Percentiles rank a stretch among this genome's conserved stretches.
These are phyloP conservation scores for Candida khao-thaluensis DNA, from an alignment of 805 yeast genomes.

Conservation along the genomic window DNA sequence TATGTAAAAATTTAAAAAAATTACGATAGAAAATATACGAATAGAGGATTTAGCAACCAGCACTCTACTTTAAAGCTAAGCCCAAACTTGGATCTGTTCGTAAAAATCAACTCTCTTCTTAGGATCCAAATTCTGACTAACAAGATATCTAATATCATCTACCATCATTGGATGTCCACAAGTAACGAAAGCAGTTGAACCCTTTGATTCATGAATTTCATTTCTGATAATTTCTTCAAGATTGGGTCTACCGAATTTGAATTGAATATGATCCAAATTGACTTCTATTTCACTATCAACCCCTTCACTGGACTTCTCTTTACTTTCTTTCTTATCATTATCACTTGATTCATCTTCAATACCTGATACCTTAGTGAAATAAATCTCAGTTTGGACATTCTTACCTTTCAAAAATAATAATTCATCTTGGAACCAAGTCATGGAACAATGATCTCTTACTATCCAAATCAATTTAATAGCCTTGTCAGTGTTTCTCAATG, in stretches of 20 bases:
- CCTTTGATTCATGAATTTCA: conserved; percentile 35
- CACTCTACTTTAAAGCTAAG: conserved; percentile 17
- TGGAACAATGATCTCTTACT: conserved; percentile 49
- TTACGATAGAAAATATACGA: not conserved
- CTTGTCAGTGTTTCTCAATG: conserved; percentile 19
- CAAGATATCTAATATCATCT: conserved; percentile 52
- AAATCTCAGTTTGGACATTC: conserved; percentile 27
- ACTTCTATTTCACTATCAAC: conserved; percentile 5
- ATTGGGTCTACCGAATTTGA: conserved; percentile 50
- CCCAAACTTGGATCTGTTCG: conserved; percentile 78
- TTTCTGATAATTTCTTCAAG: conserved; percentile 36
- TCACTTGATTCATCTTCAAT: conserved; percentile 6
- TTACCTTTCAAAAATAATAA: conserved; percentile 22
- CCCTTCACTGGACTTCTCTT: conserved; percentile 14
- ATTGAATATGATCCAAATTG: conserved; percentile 34
- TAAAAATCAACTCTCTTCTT: conserved; percentile 60
- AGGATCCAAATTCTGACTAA: conserved; percentile 40
- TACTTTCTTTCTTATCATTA: conserved; percentile 9
- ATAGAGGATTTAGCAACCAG: not conserved
- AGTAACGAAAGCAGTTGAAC: conserved; percentile 52
- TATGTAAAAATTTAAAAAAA: not conserved
- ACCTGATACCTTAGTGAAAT: conserved; percentile 21
- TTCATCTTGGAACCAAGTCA: conserved; percentile 50
- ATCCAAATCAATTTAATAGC: conserved; percentile 58
- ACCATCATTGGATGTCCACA: conserved; percentile 66